Base-by-base conservation (phyloP, 805 yeast species). In the Naumovozyma castellii region DNA sequence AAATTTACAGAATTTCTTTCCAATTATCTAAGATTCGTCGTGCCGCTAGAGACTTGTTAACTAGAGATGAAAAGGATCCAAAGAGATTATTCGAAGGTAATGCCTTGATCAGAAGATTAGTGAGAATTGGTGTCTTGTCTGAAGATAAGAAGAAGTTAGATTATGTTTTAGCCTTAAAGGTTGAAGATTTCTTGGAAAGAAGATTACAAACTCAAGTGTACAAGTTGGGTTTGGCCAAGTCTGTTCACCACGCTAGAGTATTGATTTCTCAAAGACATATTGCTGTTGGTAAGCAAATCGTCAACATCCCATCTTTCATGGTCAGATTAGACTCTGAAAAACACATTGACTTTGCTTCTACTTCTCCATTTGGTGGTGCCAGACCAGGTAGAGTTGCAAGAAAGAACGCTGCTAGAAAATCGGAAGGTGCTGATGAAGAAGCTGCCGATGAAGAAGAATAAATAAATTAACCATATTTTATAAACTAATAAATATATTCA, bases 51-150 rank as follows among this genome's bases (percentile, higher is more conserved):
- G 97, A 92, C 67, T 78, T 90, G 66, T 82, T 90, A 74, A 90
- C 97, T 78, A 87, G 96, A 78, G 98, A 92, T 66, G 98, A 90
- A 79, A 92, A 92, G 82, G 98, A 90, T 75, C 97, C 95, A 82
- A 92, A 87, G 84, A 87, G 98, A 79, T 83, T 90, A 67, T 90
- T 90, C 79, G 98, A 90, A 76, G 98, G 98, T 84, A 90, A 90
- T 69, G 98, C 98, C 68, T 85, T 90, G 70, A 90, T 90, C 75
- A 88, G 98, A 82, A 86, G 97, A 80, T 82, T 90, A 68, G 97
- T 92, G 53, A 84, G 98, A 78, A 78, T 87, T 57, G 98, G 98
- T 85, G 95, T 90, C 67, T 81, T 90, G 68, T 75, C 94, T 57
- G 98, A 90, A 77, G 97, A 92, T 80, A 88, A 84, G 77, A 88